A percentile compares a stretch with the other conserved stretches of the same genome.
Evolutionary conservation across 257 asterid genomes (phyloP).

Genomic region (Salvia splendens): DNA sequence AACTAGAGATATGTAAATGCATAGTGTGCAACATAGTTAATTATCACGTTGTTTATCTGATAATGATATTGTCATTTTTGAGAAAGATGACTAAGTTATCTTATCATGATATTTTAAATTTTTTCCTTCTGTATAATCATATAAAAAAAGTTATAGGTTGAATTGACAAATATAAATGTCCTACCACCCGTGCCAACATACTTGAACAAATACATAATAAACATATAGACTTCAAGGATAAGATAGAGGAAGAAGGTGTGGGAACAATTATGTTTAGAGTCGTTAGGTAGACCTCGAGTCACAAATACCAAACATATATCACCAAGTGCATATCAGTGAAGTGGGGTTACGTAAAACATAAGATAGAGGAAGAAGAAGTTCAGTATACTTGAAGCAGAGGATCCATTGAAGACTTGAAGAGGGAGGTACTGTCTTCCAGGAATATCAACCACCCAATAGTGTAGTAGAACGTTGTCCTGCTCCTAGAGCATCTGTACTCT

Average conservation of each 20-base stretch:
- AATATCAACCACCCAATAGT: constrained; percentile 88
- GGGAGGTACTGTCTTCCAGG: constrained; percentile 78
- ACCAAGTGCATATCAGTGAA: constrained; percentile 4
- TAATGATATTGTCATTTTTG: constrained; percentile 6
- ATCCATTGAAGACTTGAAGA: constrained; percentile 93
- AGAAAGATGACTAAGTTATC: neutral
- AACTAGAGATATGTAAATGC: neutral
- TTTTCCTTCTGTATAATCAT: neutral
- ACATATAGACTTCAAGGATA: neutral
- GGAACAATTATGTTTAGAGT: neutral
- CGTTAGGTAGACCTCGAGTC: neutral
- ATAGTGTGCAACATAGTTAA: neutral
- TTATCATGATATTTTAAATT: neutral
- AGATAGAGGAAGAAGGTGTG: neutral
- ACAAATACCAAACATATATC: neutral
- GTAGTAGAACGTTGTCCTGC: constrained; percentile 92
- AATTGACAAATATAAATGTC: neutral
- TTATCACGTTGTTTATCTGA: neutral
- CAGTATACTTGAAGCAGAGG: constrained; percentile 73
- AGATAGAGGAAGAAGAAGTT: constrained; percentile 26
- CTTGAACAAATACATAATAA: neutral
- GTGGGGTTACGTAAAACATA: constrained; percentile 3
- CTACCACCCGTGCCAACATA: neutral
- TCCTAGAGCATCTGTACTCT: constrained; percentile 79
- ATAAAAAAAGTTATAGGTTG: neutral